A percentile compares a stretch with the other conserved stretches of the same genome.
phyloP scores from a whole-genome alignment of 1,139 yeast genomes.

The Meyerozyma guilliermondii region DNA sequence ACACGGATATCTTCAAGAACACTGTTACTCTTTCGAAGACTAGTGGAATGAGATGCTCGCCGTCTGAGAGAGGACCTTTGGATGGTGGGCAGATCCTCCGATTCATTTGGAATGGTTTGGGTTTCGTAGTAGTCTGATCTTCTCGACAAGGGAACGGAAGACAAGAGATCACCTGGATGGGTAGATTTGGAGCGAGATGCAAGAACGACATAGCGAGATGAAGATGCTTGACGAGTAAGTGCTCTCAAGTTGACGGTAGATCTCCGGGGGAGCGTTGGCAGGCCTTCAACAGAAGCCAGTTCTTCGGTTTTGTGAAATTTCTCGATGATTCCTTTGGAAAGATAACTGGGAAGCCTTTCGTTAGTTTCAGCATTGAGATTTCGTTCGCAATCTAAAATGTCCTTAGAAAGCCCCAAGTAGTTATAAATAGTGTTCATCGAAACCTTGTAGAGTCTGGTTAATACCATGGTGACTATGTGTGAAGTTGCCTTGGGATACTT shows the following conservation, averaged over 20 bases:
- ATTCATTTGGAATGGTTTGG: constrained; percentile 8
- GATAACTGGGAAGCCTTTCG: constrained; percentile 53
- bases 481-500: constrained; percentile 89
- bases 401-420: constrained; percentile 80
- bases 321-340: constrained; percentile 53
- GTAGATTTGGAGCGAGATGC: constrained; percentile 57
- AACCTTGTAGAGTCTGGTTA: constrained; percentile 81
- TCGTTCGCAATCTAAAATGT: constrained; percentile 73
- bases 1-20: constrained; percentile 23
- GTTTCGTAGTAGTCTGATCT: constrained; percentile 24
- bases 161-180: constrained; percentile 77
- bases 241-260: constrained; percentile 1
- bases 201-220: constrained; percentile 62
- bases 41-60: neutral
- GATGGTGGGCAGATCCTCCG: constrained; percentile 2
- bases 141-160: constrained; percentile 75
- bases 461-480: constrained; percentile 88
- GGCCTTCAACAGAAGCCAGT: constrained; percentile 3
- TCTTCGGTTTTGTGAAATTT: constrained; percentile 20
- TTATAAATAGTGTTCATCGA: constrained; percentile 87
- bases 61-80: neutral
- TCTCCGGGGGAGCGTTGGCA: constrained; percentile 4
- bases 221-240: constrained; percentile 6
- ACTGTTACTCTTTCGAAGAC: neutral
- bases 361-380: constrained; percentile 50